phyloP scores from a whole-genome alignment of 2,329 filamentous ascomycete genomes.

The Xylaria sp. region DNA sequence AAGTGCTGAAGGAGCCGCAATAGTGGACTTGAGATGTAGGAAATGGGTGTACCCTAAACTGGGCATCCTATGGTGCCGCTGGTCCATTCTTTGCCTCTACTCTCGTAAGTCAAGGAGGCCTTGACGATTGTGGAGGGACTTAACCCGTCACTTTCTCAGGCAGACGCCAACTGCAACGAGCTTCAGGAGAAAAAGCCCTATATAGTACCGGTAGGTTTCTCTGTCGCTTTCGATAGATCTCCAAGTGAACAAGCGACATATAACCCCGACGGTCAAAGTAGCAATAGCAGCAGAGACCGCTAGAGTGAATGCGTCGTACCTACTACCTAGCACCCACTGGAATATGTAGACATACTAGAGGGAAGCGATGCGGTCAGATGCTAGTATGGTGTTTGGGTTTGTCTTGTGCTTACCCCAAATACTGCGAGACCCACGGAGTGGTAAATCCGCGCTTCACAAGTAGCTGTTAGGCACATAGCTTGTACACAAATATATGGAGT shows the following conservation, averaged over 20 bases:
- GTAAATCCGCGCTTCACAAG: conserved; percentile 4
- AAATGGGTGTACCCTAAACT: too few species aligned
- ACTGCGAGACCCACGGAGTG: not conserved
- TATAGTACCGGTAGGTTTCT: conserved; percentile 3
- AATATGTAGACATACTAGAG: conserved; percentile 8
- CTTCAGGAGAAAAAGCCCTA: conserved; percentile 1
- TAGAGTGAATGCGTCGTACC: conserved; percentile 1
- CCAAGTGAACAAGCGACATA: conserved; percentile 11
- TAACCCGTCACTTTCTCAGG: not conserved
- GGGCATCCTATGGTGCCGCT: too few species aligned
- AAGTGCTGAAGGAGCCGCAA: too few species aligned
- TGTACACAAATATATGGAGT: not conserved
- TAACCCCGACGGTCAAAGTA: not conserved
- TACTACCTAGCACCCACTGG: not conserved
- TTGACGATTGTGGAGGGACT: not conserved
- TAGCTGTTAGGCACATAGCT: not conserved
- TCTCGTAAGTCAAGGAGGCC: too few species aligned
- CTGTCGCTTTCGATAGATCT: conserved; percentile 7
- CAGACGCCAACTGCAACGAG: not conserved
- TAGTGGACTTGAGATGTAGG: too few species aligned
- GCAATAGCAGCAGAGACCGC: not conserved
- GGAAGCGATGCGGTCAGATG: not conserved
- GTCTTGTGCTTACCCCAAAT: not conserved
- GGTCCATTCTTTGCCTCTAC: too few species aligned
- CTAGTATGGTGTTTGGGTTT: not conserved